Percentiles rank a stretch among this genome's conserved stretches.
phyloP scores from a whole-genome alignment of 495 filamentous ascomycete species.

The Penicillium samsonianum region DNA sequence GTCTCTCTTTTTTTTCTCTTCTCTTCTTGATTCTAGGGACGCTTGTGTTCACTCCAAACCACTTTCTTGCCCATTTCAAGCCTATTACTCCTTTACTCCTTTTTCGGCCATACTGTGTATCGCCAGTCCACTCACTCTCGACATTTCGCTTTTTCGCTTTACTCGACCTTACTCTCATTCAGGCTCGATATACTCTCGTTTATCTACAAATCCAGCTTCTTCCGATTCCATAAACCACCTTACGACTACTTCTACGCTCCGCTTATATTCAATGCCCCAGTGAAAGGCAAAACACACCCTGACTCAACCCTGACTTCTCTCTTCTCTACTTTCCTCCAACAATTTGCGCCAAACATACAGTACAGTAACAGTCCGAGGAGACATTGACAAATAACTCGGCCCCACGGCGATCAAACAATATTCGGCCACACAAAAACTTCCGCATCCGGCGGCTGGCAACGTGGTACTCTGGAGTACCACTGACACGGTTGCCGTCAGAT shows the following conservation, averaged over 20 bases:
- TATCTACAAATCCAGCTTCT: not conserved
- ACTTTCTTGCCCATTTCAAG: constrained; percentile 14
- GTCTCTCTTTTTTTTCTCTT: constrained; percentile 14
- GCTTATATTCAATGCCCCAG: constrained; percentile 6
- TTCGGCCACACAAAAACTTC: constrained; percentile 28
- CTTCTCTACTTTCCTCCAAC: not conserved
- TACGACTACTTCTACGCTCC: not conserved
- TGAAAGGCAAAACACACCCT: not conserved
- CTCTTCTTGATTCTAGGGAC: constrained; percentile 12
- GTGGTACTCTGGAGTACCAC: constrained; percentile 41
- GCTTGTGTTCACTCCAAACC: not conserved
- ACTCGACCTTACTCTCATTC: constrained; percentile 3
- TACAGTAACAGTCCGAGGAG: constrained; percentile 3
- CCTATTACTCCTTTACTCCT: constrained; percentile 19
- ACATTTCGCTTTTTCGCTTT: constrained; percentile 18
- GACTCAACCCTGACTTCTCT: not conserved
- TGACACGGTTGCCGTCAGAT: constrained; percentile 32
- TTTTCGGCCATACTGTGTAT: constrained; percentile 41
- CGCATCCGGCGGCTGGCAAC: constrained; percentile 47
- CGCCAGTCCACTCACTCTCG: constrained; percentile 40
- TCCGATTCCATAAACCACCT: not conserved
- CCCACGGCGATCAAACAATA: constrained; percentile 14
- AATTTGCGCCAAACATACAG: constrained; percentile 9
- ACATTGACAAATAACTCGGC: constrained; percentile 10
- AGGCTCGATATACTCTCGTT: constrained; percentile 16